Evolutionary conservation across 2,329 filamentous ascomycete genomes (phyloP), one percentile per base, ranked within the genome.

Genomic region (Aspergillus udagawae): DNA sequence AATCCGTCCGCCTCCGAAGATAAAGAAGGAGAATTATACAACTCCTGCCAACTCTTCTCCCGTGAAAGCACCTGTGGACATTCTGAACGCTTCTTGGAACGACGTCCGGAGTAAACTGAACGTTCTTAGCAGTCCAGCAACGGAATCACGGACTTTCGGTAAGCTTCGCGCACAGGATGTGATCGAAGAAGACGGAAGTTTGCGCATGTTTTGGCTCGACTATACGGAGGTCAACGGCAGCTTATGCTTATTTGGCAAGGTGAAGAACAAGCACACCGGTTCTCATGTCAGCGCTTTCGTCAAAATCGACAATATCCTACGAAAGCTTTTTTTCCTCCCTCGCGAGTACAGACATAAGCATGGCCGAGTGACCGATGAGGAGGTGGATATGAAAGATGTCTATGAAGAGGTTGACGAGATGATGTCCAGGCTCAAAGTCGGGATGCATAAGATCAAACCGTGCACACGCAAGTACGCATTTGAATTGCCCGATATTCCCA

Each of bases 181-280:
- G n/a, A 77, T 96, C n/a, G 93, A 97, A 72, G 86, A 90, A 61
- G 92, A 99, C 68, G 94, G 93, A 38, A 95, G 90, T 65, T 80
- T 99, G 29, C 88, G 88, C 64, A 91, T 99, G 79, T 99, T 97
- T 78, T 99, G 94, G 94, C 89, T 90, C 7, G 94, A 99, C 74
- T 99, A 96, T 69, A 91, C 89, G 0, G 94, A 99, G 71, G 80
- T 96, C 70, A 92, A 92, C 67, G 93, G 93, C 58, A 94, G 87
- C 65, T 79, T 99, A 9, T 97, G 92, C 72, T 82, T 99, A 10
- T 97, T 99, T 70, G 94, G 94, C 62, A 99, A 99, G 71, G 93
- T 97, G 25, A 86, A 92, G 67, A 92, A 97, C 77, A 96, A 92
- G 74, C 89, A 86, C 67, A 90, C 85, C 1, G 86, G 84, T 52